Evolutionary conservation across 257 asterid genomes (phyloP).

Genomic region (Jasminum sambac): DNA sequence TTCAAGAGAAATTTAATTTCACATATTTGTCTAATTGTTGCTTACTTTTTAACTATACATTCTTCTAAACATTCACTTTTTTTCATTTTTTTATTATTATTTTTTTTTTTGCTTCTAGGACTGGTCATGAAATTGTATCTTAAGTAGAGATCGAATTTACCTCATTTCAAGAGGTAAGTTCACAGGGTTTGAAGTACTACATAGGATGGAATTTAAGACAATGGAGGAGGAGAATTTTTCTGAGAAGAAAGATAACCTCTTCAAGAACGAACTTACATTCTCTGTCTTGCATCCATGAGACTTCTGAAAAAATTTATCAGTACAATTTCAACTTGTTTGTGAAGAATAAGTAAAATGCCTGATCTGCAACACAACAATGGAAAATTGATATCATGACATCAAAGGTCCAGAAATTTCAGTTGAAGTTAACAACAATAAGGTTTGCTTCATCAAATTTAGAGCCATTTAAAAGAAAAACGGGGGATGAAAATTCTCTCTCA

Average conservation of each 20-base stretch:
- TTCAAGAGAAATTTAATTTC: no score
- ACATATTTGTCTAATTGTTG: no score
- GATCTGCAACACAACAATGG: slow-evolving; percentile 1
- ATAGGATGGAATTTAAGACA: background rate
- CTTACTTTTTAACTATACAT: no score
- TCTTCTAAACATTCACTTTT: no score
- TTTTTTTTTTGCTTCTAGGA: no score
- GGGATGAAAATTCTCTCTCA: background rate
- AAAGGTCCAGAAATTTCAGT: background rate
- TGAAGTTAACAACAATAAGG: background rate
- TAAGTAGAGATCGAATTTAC: no score
- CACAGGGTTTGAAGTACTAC: no score
- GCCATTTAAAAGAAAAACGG: background rate
- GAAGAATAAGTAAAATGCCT: background rate
- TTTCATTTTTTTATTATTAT: no score
- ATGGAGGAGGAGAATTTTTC: background rate
- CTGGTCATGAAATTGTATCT: no score
- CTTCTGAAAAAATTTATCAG: slow-evolving; percentile 28
- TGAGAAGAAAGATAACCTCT: background rate
- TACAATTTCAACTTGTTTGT: slow-evolving; percentile 14
- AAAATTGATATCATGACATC: slow-evolving; percentile 3
- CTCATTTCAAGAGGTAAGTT: no score
- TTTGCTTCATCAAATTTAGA: no score
- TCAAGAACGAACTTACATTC: slow-evolving; percentile 35
- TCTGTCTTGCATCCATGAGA: slow-evolving; percentile 45